Conservation (phyloP, 1,284 basidiomycete species). For the Farysia itapuensis region DNA sequence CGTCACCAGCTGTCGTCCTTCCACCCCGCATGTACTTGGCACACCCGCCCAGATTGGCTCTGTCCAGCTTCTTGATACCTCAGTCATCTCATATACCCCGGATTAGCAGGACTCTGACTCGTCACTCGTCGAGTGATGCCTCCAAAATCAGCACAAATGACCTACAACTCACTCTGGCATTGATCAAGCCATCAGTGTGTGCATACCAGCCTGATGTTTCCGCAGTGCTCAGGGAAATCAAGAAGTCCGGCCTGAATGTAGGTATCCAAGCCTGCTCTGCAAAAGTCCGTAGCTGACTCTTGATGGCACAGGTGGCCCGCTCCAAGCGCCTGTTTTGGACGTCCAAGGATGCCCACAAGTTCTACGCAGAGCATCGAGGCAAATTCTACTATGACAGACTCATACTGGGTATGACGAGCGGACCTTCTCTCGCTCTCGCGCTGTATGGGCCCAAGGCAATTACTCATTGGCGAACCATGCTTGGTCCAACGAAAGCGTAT, state of each 20-base stretch:
- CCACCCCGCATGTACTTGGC: too few species aligned
- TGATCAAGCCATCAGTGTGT: constrained; percentile 55
- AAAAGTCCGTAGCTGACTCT: too few species aligned
- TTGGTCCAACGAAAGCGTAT: constrained; percentile 57
- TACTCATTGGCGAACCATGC: constrained; percentile 39
- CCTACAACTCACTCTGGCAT: constrained; percentile 49
- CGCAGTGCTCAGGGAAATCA: constrained; percentile 42
- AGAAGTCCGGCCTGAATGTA: constrained; percentile 18
- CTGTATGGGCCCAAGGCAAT: constrained; percentile 50
- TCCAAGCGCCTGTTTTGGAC: constrained; percentile 46
- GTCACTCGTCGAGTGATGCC: too few species aligned
- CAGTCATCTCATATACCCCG: too few species aligned
- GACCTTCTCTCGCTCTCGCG: constrained; percentile 49
- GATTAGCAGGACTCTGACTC: too few species aligned
- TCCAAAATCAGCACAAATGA: neutral
- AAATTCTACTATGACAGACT: constrained; percentile 57
- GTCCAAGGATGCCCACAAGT: constrained; percentile 43
- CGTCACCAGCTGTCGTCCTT: too few species aligned
- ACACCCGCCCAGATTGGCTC: too few species aligned
- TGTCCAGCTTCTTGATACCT: too few species aligned
- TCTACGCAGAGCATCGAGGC: constrained; percentile 55
- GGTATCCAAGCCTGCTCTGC: neutral
- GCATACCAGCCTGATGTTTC: constrained; percentile 48
- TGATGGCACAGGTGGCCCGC: constrained; percentile 37
- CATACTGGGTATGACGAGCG: constrained; percentile 51